Evolutionary conservation across 2,329 filamentous ascomycete genomes (phyloP), one percentile per base, ranked within the genome.

Genomic region (Keithomyces neogunnii): DNA sequence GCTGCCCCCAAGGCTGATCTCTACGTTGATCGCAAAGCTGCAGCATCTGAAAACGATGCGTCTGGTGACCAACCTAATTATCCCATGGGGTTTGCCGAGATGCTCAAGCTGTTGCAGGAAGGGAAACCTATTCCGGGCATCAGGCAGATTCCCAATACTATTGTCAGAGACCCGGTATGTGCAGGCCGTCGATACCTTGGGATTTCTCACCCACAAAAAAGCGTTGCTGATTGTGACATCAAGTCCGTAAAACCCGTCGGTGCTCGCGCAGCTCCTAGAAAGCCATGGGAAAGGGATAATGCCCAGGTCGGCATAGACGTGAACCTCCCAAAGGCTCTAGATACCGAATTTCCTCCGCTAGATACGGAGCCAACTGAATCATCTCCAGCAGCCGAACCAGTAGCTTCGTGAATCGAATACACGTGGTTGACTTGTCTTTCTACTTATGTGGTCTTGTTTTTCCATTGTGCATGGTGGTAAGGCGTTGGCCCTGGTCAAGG

Each of bases 121-220:
- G 89, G 89, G 49, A 83, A 89, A 59, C 85, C 88, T 0, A 86
- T 96, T 43, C 89, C 90, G 1, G 91, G 91, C 1, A 95, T 96
- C 62, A 84, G 84, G 59, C 82, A 95, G 56, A 92, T 96, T 49
- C 89, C 91, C 4, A 81, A 89, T 58, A 93, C 85, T 0, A 74
- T 96, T 4, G 74, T 91, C 26, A 76, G 82, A 50, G 85, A 86
- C 4, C 80, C 88, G 54, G 85, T 86, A 54, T 78, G 75, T 62
- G 13, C 6, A 5, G 13, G 8, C 1, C 11, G 8, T 32, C 44
- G 11, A 10, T 29, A 26, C 4, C 36, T 26, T 40, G 3, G 5
- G 4, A 11, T 19, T 31, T 5, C 19, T 39, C 11, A 9, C 7
- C 7, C 10, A 5, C 28, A 5, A 19, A 9, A 31, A 13, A 8